Percentiles rank a stretch among this genome's conserved stretches.
Evolutionary conservation across 2,329 filamentous ascomycete genomes (phyloP).

Genomic region (Penicillium sp.): DNA sequence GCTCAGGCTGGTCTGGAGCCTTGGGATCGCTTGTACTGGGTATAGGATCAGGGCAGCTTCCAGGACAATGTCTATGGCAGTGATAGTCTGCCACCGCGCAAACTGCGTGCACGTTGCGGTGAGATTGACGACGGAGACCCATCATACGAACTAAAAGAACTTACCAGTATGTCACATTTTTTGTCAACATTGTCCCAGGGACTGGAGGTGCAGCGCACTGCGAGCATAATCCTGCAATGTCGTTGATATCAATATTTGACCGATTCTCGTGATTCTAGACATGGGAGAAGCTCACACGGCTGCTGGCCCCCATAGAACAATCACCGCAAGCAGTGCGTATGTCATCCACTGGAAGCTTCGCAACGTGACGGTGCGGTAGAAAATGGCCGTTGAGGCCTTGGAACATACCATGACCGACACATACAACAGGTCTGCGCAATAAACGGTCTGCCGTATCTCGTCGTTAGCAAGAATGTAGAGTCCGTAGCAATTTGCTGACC

Average conservation of each 20-base stretch:
- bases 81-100: constrained; percentile 40
- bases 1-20: constrained; percentile 38
- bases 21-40: constrained; percentile 38
- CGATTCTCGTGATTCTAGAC: too few species aligned
- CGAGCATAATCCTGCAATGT: constrained; percentile 37
- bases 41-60: constrained; percentile 41
- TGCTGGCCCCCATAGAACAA: constrained; percentile 33
- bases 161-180: constrained; percentile 35
- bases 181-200: constrained; percentile 37
- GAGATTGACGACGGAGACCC: background rate
- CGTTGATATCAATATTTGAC: too few species aligned
- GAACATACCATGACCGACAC: constrained; percentile 42
- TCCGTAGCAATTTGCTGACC: constrained; percentile 24
- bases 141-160: constrained; percentile 2
- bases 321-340: constrained; percentile 27
- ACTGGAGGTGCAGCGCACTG: constrained; percentile 35
- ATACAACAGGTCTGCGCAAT: constrained; percentile 43
- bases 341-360: constrained; percentile 13
- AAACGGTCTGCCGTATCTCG: constrained; percentile 31
- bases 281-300: constrained; percentile 18
- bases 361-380: constrained; percentile 26
- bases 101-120: constrained; percentile 25
- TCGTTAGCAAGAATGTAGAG: background rate
- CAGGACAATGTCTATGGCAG: constrained; percentile 41
- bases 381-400: constrained; percentile 42